Base-by-base conservation (phyloP, 1,139 yeast genomes). In the Martiniozyma asiatica region DNA sequence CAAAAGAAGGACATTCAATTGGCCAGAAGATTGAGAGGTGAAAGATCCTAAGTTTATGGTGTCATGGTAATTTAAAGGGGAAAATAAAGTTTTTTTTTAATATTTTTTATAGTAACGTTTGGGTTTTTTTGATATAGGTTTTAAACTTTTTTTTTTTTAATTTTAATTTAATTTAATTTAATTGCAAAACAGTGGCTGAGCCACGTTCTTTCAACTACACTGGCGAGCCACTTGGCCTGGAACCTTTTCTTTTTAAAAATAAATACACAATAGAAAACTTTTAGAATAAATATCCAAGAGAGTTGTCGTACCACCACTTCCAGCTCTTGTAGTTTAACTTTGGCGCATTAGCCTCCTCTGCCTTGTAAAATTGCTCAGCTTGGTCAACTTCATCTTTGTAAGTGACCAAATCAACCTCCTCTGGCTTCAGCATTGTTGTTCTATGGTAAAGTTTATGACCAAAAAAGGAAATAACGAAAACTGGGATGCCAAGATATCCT, bases 21-120 rank as follows among this genome's bases (percentile, higher is more conserved):
- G 61, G 97, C 97, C 49, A 85, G 97, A 75, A 89, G 97, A 78
- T 79, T 87, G 62, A 85, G 97, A 72, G 97, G 97, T 63, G 97
- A 78, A 68, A 77, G 89, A 74, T 69, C 82, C 50, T 75, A 69
- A 53, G 35, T 42, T n/a, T 27, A n/a, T n/a, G n/a, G n/a, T n/a
- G n/a, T n/a, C n/a, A n/a, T n/a, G n/a, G n/a, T n/a, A n/a, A n/a
- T n/a, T n/a, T n/a, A n/a, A n/a, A n/a, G n/a, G n/a, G n/a, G n/a
- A n/a, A n/a, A n/a, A n/a, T n/a, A n/a, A n/a, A n/a, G n/a, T n/a
- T n/a, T n/a, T n/a, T n/a, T n/a, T n/a, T n/a, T n/a, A n/a, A n/a
- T n/a, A n/a, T n/a, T n/a, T n/a, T n/a, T n/a, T n/a, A n/a, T n/a
- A n/a, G n/a, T n/a, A n/a, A n/a, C n/a, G n/a, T n/a, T n/a, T n/a